Base-by-base conservation (phyloP, 352 stramenopile genomes). In the Phytophthora citricola region DNA sequence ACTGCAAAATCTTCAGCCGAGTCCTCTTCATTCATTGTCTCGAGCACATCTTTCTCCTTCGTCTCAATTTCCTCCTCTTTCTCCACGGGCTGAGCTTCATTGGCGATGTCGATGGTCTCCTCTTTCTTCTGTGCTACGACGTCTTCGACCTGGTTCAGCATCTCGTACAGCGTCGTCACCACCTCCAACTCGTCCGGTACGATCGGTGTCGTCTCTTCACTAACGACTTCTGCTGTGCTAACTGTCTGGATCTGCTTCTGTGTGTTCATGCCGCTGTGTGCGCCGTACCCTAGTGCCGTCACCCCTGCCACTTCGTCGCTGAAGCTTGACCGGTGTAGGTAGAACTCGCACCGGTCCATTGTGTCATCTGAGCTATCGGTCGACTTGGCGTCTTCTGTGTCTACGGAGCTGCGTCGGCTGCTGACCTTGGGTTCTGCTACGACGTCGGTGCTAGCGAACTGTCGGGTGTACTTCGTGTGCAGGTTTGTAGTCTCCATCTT, bases 221-320 rank as follows among this genome's bases (percentile, higher is more conserved):
- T 53, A 31, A 36, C 15, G n/a, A 61, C 14, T 5, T 63, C 50
- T 65, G 12, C 39, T 55, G 22, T 26, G 9, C 17, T 56, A 45
- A 49, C 9, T 66, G 26, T 58, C 43, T 34, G 22, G 14, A 8
- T 53, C 14, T 67, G 14, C 49, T 46, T 29, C 22, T 54, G 43
- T 55, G 57, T 63, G 44, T 71, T 67, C 57, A 63, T 71, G 36
- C 57, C 57, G 29, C 7, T 50, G 43, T 71, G 63, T 61, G 41
- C 32, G 51, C 57, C 55, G 17, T 20, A 71, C 22, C 63, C 63
- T 15, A 67, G 10, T 32, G 57, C 57, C 14, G 32, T 48, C 36
- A 67, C 45, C 27, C 50, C 63, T 44, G 24, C 44, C 31, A 63
- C 43, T 39, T 67, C 44, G 15, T 71, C 57, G n/a, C 61, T 69